Evolutionary conservation across 2,329 filamentous ascomycete species (phyloP), one percentile per base, ranked within the genome.

Genomic region (Trichoderma citrinoviride): DNA sequence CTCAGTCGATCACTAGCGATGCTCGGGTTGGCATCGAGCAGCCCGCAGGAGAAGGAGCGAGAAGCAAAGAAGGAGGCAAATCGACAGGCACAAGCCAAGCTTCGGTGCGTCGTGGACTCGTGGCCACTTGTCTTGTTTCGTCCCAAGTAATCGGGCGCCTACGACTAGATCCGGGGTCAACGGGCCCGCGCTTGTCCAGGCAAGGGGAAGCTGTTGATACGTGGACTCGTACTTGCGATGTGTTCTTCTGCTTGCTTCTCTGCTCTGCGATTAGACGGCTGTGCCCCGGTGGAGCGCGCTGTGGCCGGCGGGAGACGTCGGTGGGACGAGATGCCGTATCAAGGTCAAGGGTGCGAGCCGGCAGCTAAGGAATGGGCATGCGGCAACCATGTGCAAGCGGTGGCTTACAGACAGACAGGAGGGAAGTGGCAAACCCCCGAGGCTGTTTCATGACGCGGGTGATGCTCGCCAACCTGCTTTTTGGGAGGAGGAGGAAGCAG

Each of bases 61-160:
- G 33, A 7, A 27, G 40, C 6, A 15, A n/a, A 15, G 46, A 25
- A 43, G 23, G 27, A 49, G 63, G 40, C 25, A 57, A 64, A 41
- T 56, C 46, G 65, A 58, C 65, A 66, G 65, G 54, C 44, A 66
- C 57, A 41, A 41, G 54, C 52, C 58, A 66, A 47, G 52, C 43
- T 62, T 64, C 44, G 43, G 43, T 50, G 49, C 29, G 40, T 46
- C 40, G 50, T 61, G 43, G 65, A 54, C 61, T 61, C 33, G 33
- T 37, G 33, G 33, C 33, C 33, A 37, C 33, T 37, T 37, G 33
- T 37, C 65, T 49, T 65, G 61, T 65, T 65, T 60, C 61, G 47
- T 61, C 61, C 61, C 65, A 64, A 66, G 29, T 46, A 58, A 65
- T 65, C 65, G 50, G 65, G 61, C 63, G 65, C 61, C 65, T 56